These are phyloP conservation scores for Bipolaris victoriae DNA, from an alignment of 2,329 filamentous ascomycete genomes.

Conservation along the genomic window DNA sequence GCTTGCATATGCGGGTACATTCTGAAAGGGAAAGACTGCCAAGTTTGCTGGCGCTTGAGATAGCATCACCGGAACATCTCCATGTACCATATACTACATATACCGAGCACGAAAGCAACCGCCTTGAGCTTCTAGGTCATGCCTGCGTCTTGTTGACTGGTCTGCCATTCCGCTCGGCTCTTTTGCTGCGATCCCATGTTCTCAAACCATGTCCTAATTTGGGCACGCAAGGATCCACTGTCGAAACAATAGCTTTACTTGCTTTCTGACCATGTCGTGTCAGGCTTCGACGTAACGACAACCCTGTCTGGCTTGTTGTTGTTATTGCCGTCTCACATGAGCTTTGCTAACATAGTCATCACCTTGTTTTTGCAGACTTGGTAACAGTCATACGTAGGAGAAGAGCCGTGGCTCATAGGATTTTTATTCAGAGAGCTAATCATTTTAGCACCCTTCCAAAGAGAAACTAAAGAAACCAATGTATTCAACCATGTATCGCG, in stretches of 20 bases:
- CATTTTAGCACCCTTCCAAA: background rate
- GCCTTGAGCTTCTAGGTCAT: background rate
- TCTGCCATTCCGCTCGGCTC: slow-evolving; percentile 2
- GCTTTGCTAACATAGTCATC: background rate
- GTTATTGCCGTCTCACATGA: background rate
- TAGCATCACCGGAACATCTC: background rate
- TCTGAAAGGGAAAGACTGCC: background rate
- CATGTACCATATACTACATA: background rate
- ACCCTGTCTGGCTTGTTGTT: background rate
- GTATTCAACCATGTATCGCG: background rate
- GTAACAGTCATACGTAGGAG: background rate
- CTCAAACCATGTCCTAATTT: background rate
- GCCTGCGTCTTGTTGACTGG: background rate
- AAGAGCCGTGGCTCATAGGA: background rate
- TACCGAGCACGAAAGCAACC: background rate
- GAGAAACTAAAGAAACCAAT: background rate
- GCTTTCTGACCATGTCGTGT: background rate
- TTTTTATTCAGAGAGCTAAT: background rate
- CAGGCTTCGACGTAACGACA: background rate
- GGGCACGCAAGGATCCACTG: background rate
- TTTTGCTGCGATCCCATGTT: background rate
- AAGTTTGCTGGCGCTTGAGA: background rate
- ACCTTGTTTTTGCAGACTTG: background rate
- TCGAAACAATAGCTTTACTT: background rate
- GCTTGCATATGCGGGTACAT: background rate